Base-by-base conservation (phyloP, 805 yeast genomes). In the Wickerhamiella allomyrinae region DNA sequence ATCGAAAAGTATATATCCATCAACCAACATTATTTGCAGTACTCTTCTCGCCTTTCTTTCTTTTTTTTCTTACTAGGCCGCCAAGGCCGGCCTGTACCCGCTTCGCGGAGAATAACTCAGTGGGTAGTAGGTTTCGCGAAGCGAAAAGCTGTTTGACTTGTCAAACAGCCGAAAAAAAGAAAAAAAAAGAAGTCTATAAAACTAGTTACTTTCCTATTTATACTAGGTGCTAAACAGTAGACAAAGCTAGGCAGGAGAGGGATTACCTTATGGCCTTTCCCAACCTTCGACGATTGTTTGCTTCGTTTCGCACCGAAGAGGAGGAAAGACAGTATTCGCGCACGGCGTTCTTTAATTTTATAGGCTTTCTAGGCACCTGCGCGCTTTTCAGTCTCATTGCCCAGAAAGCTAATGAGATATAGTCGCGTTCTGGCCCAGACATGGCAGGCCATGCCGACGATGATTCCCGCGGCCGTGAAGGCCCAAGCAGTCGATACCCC, bases 281-380 rank as follows among this genome's bases (percentile, higher is more conserved):
- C 35, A 83, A 85, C 54, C 72, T 85, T 34, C 63, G 94, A 38
- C 66, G 83, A 44, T 78, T 84, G 34, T 84, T 84, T 56, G 76
- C 86, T 19, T 79, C 91, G 4, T 83, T 84, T 54, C 62, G 95
- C 15, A 74, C 91, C 2, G 94, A 83, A 48, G 93, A 84, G 50
- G 94, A 84, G 52, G 94, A 85, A 57, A 64, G 87, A 40, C 63
- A 68, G 41, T 79, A 75, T 51, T 81, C 94, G 0, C 65, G 95
- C 38, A 68, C 71, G 47, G 94, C 94, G 1, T 61, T 59, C 47
- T 61, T 60, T 52, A 61, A 83, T 48, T 68, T 85, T 22, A 63
- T 84, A 22, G 94, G 94, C 13, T 84, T 82, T 51, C 58, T 84
- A 13, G 85, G 89, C 0, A 72, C 86, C 14, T 82, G 94, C 57